phyloP scores from a whole-genome alignment of 306 rosid species.

The Prunus mira region DNA sequence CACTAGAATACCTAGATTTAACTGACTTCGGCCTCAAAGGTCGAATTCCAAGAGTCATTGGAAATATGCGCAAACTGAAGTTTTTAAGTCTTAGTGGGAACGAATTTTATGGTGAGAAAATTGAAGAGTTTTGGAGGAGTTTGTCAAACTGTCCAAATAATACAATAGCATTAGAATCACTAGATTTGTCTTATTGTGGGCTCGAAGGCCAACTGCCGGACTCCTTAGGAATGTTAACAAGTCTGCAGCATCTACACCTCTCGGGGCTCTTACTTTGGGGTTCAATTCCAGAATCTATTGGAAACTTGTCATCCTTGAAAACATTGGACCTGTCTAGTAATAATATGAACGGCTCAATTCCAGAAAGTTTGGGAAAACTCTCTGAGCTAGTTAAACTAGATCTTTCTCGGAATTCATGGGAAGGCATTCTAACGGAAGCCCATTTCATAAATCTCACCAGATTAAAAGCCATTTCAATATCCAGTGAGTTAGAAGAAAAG shows the following conservation, averaged over 20 bases:
- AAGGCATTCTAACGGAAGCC: slow-evolving; percentile 5
- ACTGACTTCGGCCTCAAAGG: no score
- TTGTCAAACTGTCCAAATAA: not conserved
- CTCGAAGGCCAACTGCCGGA: slow-evolving; percentile 1
- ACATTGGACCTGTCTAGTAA: accelerated
- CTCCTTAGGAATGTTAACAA: slow-evolving; percentile 14
- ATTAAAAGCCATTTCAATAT: not conserved
- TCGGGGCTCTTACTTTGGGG: slow-evolving; percentile 17
- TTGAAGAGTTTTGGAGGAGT: not conserved
- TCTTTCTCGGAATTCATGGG: not conserved
- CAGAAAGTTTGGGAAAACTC: slow-evolving; percentile 17
- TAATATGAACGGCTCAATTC: accelerated
- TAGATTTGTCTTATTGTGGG: not conserved
- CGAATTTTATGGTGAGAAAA: not conserved
- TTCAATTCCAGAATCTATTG: slow-evolving; percentile 11
- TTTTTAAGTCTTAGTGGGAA: not conserved
- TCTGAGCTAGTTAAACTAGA: not conserved
- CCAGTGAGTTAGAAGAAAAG: no score
- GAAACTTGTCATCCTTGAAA: no score
- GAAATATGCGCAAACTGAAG: slow-evolving; percentile 11
- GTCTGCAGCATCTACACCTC: not conserved
- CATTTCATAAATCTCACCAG: slow-evolving; percentile 16
- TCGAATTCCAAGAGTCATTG: not conserved
- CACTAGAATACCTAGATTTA: no score
- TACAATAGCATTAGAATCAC: no score